These are phyloP conservation scores for Teunomyces gatunensis DNA, from an alignment of 805 yeast genomes.

Conservation along the genomic window DNA sequence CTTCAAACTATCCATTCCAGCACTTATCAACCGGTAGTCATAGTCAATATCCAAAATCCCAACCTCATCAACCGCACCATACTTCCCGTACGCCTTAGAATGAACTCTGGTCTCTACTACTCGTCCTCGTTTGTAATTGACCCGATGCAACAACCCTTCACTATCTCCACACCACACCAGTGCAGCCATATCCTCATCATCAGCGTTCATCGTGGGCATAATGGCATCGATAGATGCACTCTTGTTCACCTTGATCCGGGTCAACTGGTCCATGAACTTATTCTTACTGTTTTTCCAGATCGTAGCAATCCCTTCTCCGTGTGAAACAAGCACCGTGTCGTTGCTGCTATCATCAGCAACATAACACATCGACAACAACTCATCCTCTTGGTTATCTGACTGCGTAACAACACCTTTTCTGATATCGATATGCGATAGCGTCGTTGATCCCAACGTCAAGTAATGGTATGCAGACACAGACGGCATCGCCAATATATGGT, in stretches of 20 bases:
- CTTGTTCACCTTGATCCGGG: constrained; percentile 65
- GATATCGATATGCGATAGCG: constrained; percentile 73
- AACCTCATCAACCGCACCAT: constrained; percentile 64
- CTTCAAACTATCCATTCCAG: constrained; percentile 78
- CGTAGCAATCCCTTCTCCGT: constrained; percentile 88
- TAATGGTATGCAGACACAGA: constrained; percentile 75
- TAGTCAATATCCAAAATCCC: constrained; percentile 72
- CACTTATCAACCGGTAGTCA: constrained; percentile 75
- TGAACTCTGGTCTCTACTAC: constrained; percentile 67
- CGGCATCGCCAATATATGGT: constrained; percentile 67
- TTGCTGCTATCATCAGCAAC: constrained; percentile 56
- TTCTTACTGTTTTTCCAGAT: constrained; percentile 78
- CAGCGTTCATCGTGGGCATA: constrained; percentile 53
- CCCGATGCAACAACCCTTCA: constrained; percentile 67
- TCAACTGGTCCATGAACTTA: constrained; percentile 71
- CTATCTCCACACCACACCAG: constrained; percentile 78
- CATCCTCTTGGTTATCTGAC: constrained; percentile 93
- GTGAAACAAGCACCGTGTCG: constrained; percentile 71
- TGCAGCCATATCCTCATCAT: constrained; percentile 42
- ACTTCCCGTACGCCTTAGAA: constrained; percentile 38
- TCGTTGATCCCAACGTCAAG: constrained; percentile 78
- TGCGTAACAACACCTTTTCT: constrained; percentile 64
- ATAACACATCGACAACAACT: constrained; percentile 71
- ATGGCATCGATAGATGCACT: constrained; percentile 75
- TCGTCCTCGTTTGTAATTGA: constrained; percentile 63